Base-by-base conservation (phyloP, 805 yeast species). In the Starmerella ratchasimensis region DNA sequence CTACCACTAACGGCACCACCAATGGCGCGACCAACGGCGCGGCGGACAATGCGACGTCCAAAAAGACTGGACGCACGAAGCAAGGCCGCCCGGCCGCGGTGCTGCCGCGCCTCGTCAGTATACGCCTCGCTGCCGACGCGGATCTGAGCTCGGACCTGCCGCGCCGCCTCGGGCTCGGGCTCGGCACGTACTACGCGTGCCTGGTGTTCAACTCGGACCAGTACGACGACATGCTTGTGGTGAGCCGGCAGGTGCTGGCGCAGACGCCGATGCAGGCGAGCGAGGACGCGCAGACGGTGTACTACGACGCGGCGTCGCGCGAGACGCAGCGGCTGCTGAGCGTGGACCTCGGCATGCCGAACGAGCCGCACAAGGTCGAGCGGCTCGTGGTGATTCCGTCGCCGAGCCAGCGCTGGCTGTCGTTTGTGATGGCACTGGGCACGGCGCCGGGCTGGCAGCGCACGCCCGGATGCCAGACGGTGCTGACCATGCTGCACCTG, bases 241-340 rank as follows among this genome's bases (percentile, higher is more conserved):
- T 78, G 2, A 64, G 75, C 13, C 72, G 72, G 48, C 46, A 54
- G 1, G 75, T 74, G 42, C 47, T 74, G 5, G 16, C 11, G 13
- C 55, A 54, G 14, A 41, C 53, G n/a, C 49, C 31, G 21, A 14
- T n/a, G 15, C 5, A 8, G 10, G 28, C 17, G 13, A 44, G 22
- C 34, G 51, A 25, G 21, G 48, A 18, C 40, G 55, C 28, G 39
- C 37, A 45, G n/a, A 53, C 19, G 42, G 53, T 52, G 40, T 51
- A 58, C 47, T 61, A 56, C 49, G 55, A 56, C 7, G 58, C 69
- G 1, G 57, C 77, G 3, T 53, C 78, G 14, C 63, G 69, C 38
- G 94, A 83, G 52, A 65, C 76, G 2, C 93, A 82, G 52, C 59
- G 74, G n/a, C 75, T 90, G 1, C 68, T 83, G 43, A 78, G 74